Evolutionary conservation across 345 rosid genomes (phyloP).

Genomic region (Cardiospermum halicacabum): DNA sequence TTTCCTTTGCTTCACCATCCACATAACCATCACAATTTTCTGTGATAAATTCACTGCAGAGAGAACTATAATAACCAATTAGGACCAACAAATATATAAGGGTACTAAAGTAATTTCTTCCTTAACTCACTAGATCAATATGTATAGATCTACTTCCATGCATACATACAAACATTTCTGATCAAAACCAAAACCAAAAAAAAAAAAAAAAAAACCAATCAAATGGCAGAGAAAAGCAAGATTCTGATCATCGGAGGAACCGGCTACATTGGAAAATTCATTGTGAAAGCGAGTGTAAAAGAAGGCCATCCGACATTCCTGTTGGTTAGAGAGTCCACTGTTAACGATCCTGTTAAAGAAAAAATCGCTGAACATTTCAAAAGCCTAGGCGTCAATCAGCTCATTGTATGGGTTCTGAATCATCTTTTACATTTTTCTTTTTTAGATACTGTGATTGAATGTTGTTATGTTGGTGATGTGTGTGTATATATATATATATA

Average conservation of each 20-base stretch:
- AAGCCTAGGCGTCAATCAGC: conserved; percentile 47
- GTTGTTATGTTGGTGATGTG: background rate
- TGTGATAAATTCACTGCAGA: no score
- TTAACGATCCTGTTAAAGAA: conserved; percentile 53
- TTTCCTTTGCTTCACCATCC: no score
- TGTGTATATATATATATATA: background rate
- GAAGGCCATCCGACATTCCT: conserved; percentile 60
- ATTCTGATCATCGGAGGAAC: conserved; percentile 68
- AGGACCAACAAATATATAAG: no score
- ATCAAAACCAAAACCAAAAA: no score
- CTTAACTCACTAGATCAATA: no score
- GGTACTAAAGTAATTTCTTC: no score
- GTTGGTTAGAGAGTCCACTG: conserved; percentile 47
- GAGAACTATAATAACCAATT: no score
- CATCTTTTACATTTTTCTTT: conserved; percentile 55
- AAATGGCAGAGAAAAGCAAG: conserved; percentile 66
- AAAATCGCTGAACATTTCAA: conserved; percentile 45
- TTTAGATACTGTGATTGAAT: background rate
- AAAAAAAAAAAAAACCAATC: background rate
- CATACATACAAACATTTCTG: no score
- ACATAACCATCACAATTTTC: no score
- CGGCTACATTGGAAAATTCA: conserved; percentile 68
- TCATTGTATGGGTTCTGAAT: conserved; percentile 52
- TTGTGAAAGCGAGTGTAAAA: conserved; percentile 54
- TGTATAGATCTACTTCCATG: no score